Conservation (phyloP, 352 stramenopile genomes). For the Phytophthora hibernalis region DNA sequence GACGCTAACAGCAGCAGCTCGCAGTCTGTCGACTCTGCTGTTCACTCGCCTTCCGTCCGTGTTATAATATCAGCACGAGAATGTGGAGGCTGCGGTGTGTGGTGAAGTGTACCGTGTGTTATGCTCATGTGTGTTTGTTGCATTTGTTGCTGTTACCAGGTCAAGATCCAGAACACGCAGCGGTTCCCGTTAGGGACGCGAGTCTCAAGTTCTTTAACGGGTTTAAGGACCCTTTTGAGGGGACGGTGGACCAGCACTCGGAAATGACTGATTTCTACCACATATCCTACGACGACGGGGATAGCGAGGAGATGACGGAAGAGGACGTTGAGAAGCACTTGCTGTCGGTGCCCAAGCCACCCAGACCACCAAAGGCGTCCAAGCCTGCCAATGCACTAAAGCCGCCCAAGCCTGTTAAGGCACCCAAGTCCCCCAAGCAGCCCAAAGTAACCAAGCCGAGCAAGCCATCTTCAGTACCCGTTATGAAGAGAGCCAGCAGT, state of each 20-base stretch:
- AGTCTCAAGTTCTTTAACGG: conserved; percentile 75
- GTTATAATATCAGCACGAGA: too few species aligned
- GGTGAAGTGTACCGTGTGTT: conserved; percentile 9
- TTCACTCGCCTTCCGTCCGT: conserved; percentile 9
- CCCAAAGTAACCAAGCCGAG: conserved; percentile 4
- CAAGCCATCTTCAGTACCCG: conserved; percentile 9
- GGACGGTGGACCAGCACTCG: conserved; percentile 64
- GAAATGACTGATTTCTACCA: conserved; percentile 70
- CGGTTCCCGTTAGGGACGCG: conserved; percentile 69
- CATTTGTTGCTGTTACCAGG: conserved; percentile 41
- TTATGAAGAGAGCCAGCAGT: conserved; percentile 27
- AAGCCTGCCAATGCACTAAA: conserved; percentile 31
- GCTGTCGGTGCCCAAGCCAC: conserved; percentile 25
- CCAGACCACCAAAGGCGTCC: conserved; percentile 15
- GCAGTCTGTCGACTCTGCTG: conserved; percentile 12
- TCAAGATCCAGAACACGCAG: conserved; percentile 53
- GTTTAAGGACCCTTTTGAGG: conserved; percentile 62
- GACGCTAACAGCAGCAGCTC: conserved; percentile 6
- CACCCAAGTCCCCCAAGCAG: conserved; percentile 8
- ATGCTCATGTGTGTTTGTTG: conserved; percentile 14
- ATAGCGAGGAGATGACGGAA: conserved; percentile 87
- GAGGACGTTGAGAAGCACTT: conserved; percentile 64
- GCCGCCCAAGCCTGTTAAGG: conserved; percentile 18
- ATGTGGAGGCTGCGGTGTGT: conserved; percentile 12
- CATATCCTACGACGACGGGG: conserved; percentile 79